Evolutionary conservation across 1,139 yeast genomes (phyloP).

Genomic region (Magnusiomyces magnusii): DNA sequence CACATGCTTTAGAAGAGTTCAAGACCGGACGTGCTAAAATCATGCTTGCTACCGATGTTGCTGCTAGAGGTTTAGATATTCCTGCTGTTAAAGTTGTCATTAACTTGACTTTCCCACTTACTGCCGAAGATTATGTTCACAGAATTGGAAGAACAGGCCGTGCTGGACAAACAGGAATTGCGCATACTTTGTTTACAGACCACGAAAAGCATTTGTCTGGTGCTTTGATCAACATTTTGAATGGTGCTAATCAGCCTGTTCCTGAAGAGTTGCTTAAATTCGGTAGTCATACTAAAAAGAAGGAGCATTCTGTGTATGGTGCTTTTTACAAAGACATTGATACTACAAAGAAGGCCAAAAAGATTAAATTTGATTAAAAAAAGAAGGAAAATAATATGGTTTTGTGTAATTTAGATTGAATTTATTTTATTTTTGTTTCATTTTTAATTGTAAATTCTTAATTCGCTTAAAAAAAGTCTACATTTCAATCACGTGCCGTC

Average conservation of each 20-base stretch:
- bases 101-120: slow-evolving; percentile 93
- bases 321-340: slow-evolving; percentile 94
- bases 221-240: slow-evolving; percentile 80
- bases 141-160: slow-evolving; percentile 98
- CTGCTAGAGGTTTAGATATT: slow-evolving; percentile 97
- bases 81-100: slow-evolving; percentile 96
- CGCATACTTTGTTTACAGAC: slow-evolving; percentile 93
- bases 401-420: background rate
- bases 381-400: background rate
- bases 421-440: background rate
- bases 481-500: background rate
- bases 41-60: slow-evolving; percentile 94
- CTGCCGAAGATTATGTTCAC: slow-evolving; percentile 97
- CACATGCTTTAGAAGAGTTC: slow-evolving; percentile 77
- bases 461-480: background rate
- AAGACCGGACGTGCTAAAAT: slow-evolving; percentile 71
- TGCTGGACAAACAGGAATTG: slow-evolving; percentile 92
- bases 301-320: slow-evolving; percentile 93
- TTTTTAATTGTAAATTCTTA: background rate
- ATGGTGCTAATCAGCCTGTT: slow-evolving; percentile 92
- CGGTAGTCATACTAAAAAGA: slow-evolving; percentile 97
- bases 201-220: slow-evolving; percentile 97
- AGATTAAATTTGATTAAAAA: slow-evolving; percentile 59
- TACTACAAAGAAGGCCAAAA: slow-evolving; percentile 77
- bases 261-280: slow-evolving; percentile 95